phyloP scores from a whole-genome alignment of 768 basidiomycete species.

The Hypholoma fasciculare region DNA sequence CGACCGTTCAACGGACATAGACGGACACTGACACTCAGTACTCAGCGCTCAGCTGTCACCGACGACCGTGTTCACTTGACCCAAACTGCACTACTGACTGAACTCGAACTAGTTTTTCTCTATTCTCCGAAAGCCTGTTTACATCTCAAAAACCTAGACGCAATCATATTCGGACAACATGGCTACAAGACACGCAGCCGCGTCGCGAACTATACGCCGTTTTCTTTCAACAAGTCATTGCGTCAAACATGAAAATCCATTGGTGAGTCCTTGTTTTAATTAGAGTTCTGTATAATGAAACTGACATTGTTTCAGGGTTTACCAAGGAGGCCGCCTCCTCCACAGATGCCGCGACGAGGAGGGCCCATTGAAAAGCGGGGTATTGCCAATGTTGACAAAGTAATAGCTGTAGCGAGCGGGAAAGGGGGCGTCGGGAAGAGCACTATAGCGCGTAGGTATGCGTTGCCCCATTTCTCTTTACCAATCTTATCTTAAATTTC shows the following conservation, averaged over 20 bases:
- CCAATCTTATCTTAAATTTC: neutral
- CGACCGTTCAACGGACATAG: too few relatives aligned
- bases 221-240: constrained; percentile 1
- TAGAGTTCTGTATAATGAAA: neutral
- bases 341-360: constrained; percentile 61
- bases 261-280: neutral
- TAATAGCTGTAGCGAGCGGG: constrained; percentile 86
- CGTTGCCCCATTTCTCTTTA: neutral
- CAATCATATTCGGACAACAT: neutral
- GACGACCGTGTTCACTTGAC: too few relatives aligned
- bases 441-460: constrained; percentile 75
- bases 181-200: neutral
- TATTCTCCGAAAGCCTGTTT: too few relatives aligned
- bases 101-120: too few relatives aligned
- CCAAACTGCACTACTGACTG: too few relatives aligned
- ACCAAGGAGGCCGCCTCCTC: constrained; percentile 36
- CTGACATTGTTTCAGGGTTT: constrained; percentile 24
- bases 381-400: constrained; percentile 75
- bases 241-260: constrained; percentile 5
- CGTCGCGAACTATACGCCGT: neutral
- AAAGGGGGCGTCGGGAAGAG: constrained; percentile 98
- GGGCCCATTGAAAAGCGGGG: constrained; percentile 53
- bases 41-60: too few relatives aligned
- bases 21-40: too few relatives aligned
- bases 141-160: neutral